A percentile compares a stretch with the other conserved stretches of the same genome.
phyloP scores from a whole-genome alignment of 306 rosid species.

The Quercus glauca region DNA sequence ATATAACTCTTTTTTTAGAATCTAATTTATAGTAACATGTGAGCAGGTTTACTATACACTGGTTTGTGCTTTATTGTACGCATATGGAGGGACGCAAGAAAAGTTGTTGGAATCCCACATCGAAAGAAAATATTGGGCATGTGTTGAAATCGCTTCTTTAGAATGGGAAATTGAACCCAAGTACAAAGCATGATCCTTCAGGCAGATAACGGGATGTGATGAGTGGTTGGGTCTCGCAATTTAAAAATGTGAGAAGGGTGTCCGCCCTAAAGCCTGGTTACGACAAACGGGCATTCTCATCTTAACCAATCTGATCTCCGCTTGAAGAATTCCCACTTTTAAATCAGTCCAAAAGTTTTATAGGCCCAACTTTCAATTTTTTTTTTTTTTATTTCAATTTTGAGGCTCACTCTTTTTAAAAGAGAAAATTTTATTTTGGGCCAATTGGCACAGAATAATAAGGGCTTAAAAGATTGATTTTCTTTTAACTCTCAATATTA shows the following conservation, averaged over 20 bases:
- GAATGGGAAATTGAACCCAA: fast-evolving
- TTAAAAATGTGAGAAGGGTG: conserved; percentile 51
- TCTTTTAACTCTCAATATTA: too few species aligned
- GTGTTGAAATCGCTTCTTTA: conserved; percentile 10
- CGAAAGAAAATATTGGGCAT: fast-evolving
- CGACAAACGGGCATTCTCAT: conserved; percentile 66
- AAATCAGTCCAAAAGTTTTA: not conserved
- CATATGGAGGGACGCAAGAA: not conserved
- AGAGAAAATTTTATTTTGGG: too few species aligned
- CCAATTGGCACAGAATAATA: too few species aligned
- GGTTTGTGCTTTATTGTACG: not conserved
- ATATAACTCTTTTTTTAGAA: too few species aligned
- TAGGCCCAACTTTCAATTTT: too few species aligned
- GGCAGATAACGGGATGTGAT: conserved; percentile 75
- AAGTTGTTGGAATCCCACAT: conserved; percentile 41
- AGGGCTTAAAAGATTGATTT: too few species aligned
- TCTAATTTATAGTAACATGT: too few species aligned
- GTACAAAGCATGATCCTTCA: conserved; percentile 24
- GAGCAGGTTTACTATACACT: too few species aligned
- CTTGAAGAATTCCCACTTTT: not conserved
- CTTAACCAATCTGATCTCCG: conserved; percentile 65
- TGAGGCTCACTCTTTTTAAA: fast-evolving
- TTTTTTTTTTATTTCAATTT: too few species aligned
- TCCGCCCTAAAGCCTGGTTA: conserved; percentile 73
- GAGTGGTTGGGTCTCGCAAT: conserved; percentile 51